Base-by-base conservation (phyloP, 176 grass and related monocot genomes). In the Areca catechu region DNA sequence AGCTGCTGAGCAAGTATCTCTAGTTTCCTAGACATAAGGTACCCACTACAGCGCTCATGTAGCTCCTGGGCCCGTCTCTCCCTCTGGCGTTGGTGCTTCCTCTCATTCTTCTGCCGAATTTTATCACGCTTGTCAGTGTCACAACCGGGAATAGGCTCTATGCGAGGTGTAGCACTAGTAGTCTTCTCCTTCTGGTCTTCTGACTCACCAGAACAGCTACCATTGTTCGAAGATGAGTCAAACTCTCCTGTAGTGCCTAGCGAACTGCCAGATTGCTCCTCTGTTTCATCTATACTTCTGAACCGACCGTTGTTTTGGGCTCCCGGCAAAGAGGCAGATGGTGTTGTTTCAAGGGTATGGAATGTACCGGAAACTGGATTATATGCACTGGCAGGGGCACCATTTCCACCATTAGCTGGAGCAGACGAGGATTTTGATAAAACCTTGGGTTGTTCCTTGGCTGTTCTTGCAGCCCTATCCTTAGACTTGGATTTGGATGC, bases 51-150 rank as follows among this genome's bases (percentile, higher is more conserved):
- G 55, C 88, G 84, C 60, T 97, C 93, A 51, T 97, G 93, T 58
- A 97, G 79, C 66, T 97, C 93, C 69, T 91, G 93, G 30, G 83
- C 83, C 17, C 93, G 74, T 60, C 83, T 85, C 75, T 97, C 93
- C 79, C 84, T 90, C 66, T 97, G 87, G 29, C 93, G 74, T 68
- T 97, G 93, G 77, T 97, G 93, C 43, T 97, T 97, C 60, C 81
- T 97, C 76, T 97, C 93, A 77, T 97, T 97, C 70, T 97, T 97
- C 53, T 88, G 93, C 47, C 93, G 80, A 65, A 97, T 91, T 75
- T 97, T 97, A 60, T 97, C 86, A 29, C 93, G 86, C 72, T 97
- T 97, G 70, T 91, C 93, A 56, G 62, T 61, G 57, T 97, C 93
- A 86, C 79, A 86, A 48, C 82, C 90, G 57, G 86, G 71, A 67